Evolutionary conservation across 1,284 basidiomycete species (phyloP).

Genomic region (Ceratorhiza oryzae-sativae): DNA sequence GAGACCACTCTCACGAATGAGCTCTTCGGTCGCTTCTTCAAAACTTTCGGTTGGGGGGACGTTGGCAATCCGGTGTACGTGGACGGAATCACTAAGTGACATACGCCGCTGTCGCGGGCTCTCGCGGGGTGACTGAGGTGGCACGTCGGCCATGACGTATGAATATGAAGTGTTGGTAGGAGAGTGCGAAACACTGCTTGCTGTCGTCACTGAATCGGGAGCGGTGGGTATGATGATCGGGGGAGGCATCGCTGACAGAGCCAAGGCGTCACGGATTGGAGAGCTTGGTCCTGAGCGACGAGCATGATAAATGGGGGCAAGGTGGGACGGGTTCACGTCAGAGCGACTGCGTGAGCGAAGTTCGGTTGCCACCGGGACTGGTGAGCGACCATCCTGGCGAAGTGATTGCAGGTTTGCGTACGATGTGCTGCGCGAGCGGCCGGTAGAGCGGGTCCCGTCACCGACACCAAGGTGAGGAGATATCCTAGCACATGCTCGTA

Average conservation of each 20-base stretch:
- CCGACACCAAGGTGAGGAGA: constrained; percentile 60
- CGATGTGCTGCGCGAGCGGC: constrained; percentile 70
- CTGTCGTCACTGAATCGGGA: constrained; percentile 25
- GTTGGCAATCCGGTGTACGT: constrained; percentile 66
- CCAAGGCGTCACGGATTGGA: constrained; percentile 28
- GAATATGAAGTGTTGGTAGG: constrained; percentile 37
- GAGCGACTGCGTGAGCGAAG: constrained; percentile 40
- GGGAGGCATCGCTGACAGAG: constrained; percentile 33
- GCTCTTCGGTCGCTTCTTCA: constrained; percentile 63
- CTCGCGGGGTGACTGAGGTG: constrained; percentile 13
- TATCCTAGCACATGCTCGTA: constrained; percentile 78
- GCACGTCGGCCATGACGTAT: constrained; percentile 25
- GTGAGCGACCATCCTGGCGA: constrained; percentile 49
- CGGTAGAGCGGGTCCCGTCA: constrained; percentile 48
- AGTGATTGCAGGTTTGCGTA: constrained; percentile 80
- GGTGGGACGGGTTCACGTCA: constrained; percentile 38
- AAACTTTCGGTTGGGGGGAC: constrained; percentile 62
- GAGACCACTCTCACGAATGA: constrained; percentile 64
- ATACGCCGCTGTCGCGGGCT: constrained; percentile 56
- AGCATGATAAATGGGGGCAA: constrained; percentile 40
- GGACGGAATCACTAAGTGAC: constrained; percentile 68
- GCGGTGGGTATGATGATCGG: constrained; percentile 15
- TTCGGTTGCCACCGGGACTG: constrained; percentile 24
- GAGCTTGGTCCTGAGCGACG: constrained; percentile 31
- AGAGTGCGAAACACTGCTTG: constrained; percentile 24